Evolutionary conservation across 2,329 filamentous ascomycete species (phyloP), one percentile per base, ranked within the genome.

Genomic region (Aspergillus flavus): DNA sequence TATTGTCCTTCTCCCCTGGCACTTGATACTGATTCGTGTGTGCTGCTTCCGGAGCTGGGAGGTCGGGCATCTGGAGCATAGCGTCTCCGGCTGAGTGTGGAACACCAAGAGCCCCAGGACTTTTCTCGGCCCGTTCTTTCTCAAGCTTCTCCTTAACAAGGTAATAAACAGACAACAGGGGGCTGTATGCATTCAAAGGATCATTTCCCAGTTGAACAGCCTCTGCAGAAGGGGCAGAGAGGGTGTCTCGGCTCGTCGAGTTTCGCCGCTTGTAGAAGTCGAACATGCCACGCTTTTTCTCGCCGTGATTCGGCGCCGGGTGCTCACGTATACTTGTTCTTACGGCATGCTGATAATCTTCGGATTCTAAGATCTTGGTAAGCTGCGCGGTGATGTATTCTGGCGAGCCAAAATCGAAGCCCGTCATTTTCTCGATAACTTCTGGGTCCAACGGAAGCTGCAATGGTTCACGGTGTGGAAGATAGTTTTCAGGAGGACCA

Each of bases 201-300:
- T 99, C 95, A 61, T 86, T 87, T 12, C 93, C 93, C 39, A 94
- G 81, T 68, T 92, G 89, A 21, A 98, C 84, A 4, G 91, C 91
- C 76, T 99, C 95, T 1, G 89, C 87, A 58, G 94, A 98, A n/a
- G 92, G 90, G 1, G 89, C 90, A 6, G 86, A 85, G 66, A 99
- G 82, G 3, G 93, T 97, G 74, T 98, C 95, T 68, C 92, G 88
- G 77, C 95, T 98, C 59, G 87, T 90, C 1, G 94, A 98, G 75
- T 94, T 97, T 63, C 94, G 87, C 68, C 95, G 86, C 80, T 97
- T 97, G 81, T 98, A 99, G 73, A 99, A 98, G 75, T 97, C 94
- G 70, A 98, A 97, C 68, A 97, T 94, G 11, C 92, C 91, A 61
- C 94, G 88, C 75, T 88, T 91, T 81, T 93, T 96, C 78, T 97